Evolutionary conservation across 208 protist genomes (phyloP).

Genomic region (Leishmania tropica): DNA sequence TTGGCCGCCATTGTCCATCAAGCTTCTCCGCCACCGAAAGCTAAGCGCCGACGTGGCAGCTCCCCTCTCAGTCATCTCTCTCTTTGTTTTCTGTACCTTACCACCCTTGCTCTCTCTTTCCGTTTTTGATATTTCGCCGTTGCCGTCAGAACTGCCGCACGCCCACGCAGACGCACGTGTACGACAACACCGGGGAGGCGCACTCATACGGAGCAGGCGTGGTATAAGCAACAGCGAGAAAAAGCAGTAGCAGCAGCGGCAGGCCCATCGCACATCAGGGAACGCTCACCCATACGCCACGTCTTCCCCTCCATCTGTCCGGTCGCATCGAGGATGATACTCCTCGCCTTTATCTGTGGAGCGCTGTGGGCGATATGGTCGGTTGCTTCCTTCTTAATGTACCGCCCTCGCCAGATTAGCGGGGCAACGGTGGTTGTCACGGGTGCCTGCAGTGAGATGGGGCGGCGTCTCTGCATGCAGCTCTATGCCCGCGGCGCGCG

Average conservation of each 20-base stretch:
- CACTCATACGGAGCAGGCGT: neutral
- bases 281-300: slow-evolving; percentile 5
- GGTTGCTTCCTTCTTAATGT: slow-evolving; percentile 43
- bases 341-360: slow-evolving; percentile 50
- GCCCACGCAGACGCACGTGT: neutral
- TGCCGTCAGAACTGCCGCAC: neutral
- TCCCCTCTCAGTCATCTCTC: neutral
- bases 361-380: slow-evolving; percentile 59
- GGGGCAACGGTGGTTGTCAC: slow-evolving; percentile 69
- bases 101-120: neutral
- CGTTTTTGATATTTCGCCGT: neutral
- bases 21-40: neutral
- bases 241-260: neutral
- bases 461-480: slow-evolving; percentile 44
- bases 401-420: slow-evolving; percentile 31
- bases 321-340: slow-evolving; percentile 47
- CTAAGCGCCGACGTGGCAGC: too few species aligned
- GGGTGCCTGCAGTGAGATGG: slow-evolving; percentile 53
- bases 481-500: slow-evolving; percentile 45
- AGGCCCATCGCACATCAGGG: neutral
- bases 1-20: neutral
- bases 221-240: neutral
- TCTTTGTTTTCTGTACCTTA: neutral
- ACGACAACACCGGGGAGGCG: neutral
- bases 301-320: neutral